phyloP scores from a whole-genome alignment of 306 rosid genomes.

The Hippophae tibetana region DNA sequence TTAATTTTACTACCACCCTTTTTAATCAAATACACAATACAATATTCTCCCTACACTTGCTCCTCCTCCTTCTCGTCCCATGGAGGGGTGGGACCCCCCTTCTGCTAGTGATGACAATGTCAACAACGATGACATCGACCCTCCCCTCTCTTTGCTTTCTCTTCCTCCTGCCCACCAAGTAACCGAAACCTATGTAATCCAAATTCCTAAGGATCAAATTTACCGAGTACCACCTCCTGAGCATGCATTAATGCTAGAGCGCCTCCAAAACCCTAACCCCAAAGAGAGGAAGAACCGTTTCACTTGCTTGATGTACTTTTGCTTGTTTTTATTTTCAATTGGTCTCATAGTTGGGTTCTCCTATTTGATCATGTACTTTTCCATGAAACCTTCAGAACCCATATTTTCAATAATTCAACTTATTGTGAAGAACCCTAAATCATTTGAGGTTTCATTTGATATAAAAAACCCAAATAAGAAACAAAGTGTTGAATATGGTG shows the following conservation, averaged over 20 bases:
- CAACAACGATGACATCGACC: background rate
- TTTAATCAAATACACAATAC: too few relatives aligned
- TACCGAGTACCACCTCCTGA: conserved; percentile 51
- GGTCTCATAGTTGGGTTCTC: conserved; percentile 17
- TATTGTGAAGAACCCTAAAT: background rate
- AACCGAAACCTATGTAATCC: conserved; percentile 44
- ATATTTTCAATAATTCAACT: conserved; percentile 14
- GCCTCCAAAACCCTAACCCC: background rate
- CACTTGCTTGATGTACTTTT: background rate
- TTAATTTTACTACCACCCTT: too few relatives aligned
- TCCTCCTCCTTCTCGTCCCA: conserved; percentile 15
- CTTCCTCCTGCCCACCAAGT: background rate
- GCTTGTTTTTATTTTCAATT: conserved; percentile 2
- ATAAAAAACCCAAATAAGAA: conserved; percentile 25
- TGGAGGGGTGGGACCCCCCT: conserved; percentile 40
- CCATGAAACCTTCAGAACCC: conserved; percentile 31
- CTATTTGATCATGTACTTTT: conserved; percentile 9
- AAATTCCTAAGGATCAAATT: conserved; percentile 55
- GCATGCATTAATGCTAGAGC: conserved; percentile 35
- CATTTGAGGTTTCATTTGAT: conserved; percentile 23
- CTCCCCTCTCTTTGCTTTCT: background rate
- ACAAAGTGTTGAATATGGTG: conserved; percentile 8
- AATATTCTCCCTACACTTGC: too few relatives aligned
- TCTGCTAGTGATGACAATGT: background rate
- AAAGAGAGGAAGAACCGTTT: background rate